These are phyloP conservation scores for Crithidia brevicula DNA, from an alignment of 208 protist genomes.

Conservation along the genomic window DNA sequence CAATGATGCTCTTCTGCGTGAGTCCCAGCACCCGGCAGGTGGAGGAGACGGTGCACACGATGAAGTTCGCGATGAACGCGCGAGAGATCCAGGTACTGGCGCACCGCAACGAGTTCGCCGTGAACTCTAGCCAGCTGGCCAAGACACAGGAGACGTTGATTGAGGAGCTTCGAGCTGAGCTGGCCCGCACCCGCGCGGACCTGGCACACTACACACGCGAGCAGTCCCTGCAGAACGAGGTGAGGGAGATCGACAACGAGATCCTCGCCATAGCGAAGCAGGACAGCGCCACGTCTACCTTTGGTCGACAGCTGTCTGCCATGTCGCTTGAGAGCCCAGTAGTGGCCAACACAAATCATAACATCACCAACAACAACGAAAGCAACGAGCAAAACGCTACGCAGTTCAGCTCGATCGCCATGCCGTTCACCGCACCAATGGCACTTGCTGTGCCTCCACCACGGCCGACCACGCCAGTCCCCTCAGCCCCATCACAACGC, in stretches of 20 bases:
- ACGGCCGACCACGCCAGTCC: not conserved
- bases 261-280: not conserved
- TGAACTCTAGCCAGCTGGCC: conserved; percentile 60
- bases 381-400: not conserved
- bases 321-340: not conserved
- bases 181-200: conserved; percentile 46
- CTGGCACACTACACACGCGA: conserved; percentile 30
- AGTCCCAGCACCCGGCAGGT: conserved; percentile 62
- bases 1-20: conserved; percentile 82
- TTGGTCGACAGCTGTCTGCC: not conserved
- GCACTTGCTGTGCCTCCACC: not conserved
- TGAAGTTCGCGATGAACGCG: conserved; percentile 88
- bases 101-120: conserved; percentile 68
- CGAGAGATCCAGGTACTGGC: conserved; percentile 75
- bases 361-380: not conserved
- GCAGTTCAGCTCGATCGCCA: not conserved
- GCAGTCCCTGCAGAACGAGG: not conserved
- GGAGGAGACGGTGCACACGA: conserved; percentile 85
- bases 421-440: not conserved
- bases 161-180: conserved; percentile 74
- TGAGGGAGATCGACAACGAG: not conserved
- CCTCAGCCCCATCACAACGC: not conserved
- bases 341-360: not conserved
- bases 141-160: conserved; percentile 73
- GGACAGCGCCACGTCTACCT: not conserved